Percentiles rank a stretch among this genome's conserved stretches.
Evolutionary conservation across 805 yeast genomes (phyloP).

Genomic region (Metschnikowia rubicola): DNA sequence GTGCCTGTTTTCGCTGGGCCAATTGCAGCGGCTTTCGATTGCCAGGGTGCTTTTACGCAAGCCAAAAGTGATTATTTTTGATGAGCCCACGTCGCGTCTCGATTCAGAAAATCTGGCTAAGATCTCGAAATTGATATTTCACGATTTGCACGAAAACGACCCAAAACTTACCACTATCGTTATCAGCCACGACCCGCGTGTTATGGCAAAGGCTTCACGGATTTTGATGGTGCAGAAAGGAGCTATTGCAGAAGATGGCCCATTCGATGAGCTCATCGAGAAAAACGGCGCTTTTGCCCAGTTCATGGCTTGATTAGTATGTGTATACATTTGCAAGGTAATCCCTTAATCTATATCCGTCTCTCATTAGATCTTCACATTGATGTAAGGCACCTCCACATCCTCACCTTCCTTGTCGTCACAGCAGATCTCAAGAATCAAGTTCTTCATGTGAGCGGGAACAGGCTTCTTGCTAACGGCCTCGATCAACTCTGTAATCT

Average conservation of each 20-base stretch:
- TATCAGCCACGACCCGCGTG: constrained; percentile 69
- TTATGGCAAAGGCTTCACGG: constrained; percentile 58
- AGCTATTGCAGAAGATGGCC: constrained; percentile 43
- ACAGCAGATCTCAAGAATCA: constrained; percentile 86
- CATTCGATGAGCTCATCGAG: constrained; percentile 23
- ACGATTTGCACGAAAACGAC: constrained; percentile 19
- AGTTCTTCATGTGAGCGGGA: constrained; percentile 65
- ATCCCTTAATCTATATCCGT: not conserved
- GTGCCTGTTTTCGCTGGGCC: constrained; percentile 78
- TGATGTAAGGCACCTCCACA: constrained; percentile 88
- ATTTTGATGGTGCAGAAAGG: constrained; percentile 52
- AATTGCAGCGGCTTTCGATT: constrained; percentile 77
- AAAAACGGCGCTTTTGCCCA: constrained; percentile 25
- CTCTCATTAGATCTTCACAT: constrained; percentile 40
- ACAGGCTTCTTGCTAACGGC: constrained; percentile 82
- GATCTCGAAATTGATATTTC: constrained; percentile 48
- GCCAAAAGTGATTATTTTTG: constrained; percentile 68
- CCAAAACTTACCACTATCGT: constrained; percentile 44
- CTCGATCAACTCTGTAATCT: constrained; percentile 73
- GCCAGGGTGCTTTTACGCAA: constrained; percentile 74
- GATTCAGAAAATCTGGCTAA: constrained; percentile 58
- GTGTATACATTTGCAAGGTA: no score
- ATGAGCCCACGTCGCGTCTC: constrained; percentile 87
- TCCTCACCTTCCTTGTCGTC: constrained; percentile 93
- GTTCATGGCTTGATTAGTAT: not conserved